A percentile compares a stretch with the other conserved stretches of the same genome.
Evolutionary conservation across 768 basidiomycete genomes (phyloP).

Genomic region (Psilocybe sp.): DNA sequence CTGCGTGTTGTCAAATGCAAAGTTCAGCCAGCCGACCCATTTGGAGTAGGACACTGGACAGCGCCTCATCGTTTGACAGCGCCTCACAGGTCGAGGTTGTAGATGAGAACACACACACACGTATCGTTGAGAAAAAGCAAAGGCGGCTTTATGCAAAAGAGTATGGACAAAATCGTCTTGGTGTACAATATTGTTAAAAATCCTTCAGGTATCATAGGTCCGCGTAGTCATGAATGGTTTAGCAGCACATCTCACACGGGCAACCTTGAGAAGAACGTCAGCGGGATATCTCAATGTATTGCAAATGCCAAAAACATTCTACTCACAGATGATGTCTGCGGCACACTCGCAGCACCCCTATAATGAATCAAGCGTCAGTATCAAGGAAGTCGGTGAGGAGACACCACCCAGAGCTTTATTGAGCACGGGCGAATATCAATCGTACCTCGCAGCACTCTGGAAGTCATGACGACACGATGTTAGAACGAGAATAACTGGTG

Average conservation of each 20-base stretch:
- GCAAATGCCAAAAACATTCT: background rate
- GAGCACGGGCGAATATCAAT: too few species aligned
- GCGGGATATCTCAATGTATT: background rate
- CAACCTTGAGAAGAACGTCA: slow-evolving; percentile 46
- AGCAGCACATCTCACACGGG: slow-evolving; percentile 80
- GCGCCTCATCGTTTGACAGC: too few species aligned
- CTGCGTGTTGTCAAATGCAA: too few species aligned
- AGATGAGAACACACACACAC: too few species aligned
- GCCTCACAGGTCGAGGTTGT: too few species aligned
- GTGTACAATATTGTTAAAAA: background rate
- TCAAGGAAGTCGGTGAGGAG: background rate
- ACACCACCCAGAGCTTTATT: background rate
- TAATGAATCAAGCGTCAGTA: background rate
- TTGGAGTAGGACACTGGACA: too few species aligned
- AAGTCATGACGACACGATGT: background rate
- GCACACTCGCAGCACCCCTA: slow-evolving; percentile 71
- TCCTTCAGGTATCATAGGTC: background rate
- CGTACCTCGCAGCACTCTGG: slow-evolving; percentile 71
- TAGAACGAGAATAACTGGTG: background rate
- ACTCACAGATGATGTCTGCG: slow-evolving; percentile 71
- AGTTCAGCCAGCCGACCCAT: too few species aligned
- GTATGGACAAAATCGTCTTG: background rate
- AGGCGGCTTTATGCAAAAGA: background rate
- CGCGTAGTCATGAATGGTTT: slow-evolving; percentile 12
- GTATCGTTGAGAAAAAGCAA: background rate